Conservation (phyloP, 345 rosid genomes). For the Arabidopsis thaliana region TAIR10.1 NC_003074.8:20862501-20863000, state of each 20-base stretch:
- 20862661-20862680: constrained; percentile 42
- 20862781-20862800: background rate
- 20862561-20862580: constrained; percentile 24
- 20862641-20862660: constrained; percentile 22
- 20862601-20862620: background rate
- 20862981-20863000: background rate
- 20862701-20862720: constrained; percentile 74
- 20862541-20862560: constrained; percentile 17
- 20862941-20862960: too few relatives aligned
- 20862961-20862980: background rate
- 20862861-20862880: background rate
- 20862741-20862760: constrained; percentile 50
- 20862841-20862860: constrained; percentile 8
- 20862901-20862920: too few relatives aligned
- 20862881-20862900: too few relatives aligned
- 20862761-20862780: constrained; percentile 18
- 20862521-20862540: background rate
- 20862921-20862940: too few relatives aligned
- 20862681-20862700: constrained; percentile 51
- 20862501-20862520: constrained; percentile 1
- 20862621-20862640: background rate
- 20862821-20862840: constrained; percentile 14
- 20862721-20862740: constrained; percentile 64
- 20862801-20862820: constrained; percentile 6
- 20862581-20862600: constrained; percentile 18